Base-by-base conservation (phyloP, 2,329 filamentous ascomycete species). In the Myriosclerotinia scirpicola region DNA sequence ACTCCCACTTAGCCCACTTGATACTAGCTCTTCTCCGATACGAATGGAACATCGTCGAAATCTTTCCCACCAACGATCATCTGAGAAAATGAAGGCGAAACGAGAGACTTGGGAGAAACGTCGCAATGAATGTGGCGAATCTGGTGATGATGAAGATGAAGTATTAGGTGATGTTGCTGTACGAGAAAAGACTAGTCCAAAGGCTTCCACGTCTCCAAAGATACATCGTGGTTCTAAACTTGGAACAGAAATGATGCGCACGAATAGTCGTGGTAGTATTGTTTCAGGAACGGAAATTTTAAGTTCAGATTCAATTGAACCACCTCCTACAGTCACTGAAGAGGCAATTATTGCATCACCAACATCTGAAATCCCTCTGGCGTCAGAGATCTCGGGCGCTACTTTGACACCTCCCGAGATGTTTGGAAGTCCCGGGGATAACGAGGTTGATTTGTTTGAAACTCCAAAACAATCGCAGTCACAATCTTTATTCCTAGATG, bases 181-280 rank as follows among this genome's bases (percentile, higher is more conserved):
- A 4, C 67, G 70, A 58, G 75, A 76, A 48, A 73, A 78, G 78
- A 64, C 62, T 14, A 67, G 82, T 80, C 69, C 79, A 78, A 68
- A 81, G 79, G 78, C 90, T 78, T 77, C 80, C 80, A 34, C 52
- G 36, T 60, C 71, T 67, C 87, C 87, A 70, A 52, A 48, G 20
- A 81, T 83, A 48, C 83, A 91, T 34, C 89, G 90, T 15, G 91
- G 90, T 64, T 97, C 93, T 0, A 97, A 97, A 78, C 85, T 98
- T 2, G 93, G 93, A 1, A 95, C 93, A 60, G 94, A 98, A 78
- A 97, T 98, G 94, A 94, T 97, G 92, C 88, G 94, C 58, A 96
- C 94, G 26, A 96, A 97, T 77, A 97, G 92, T 75, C 90, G 94
- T 73, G 94, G 96, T 59, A 97, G 93, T 74, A 85, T 91, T 46